Conservation (phyloP, 306 rosid species). For the Leucaena leucocephala region DNA sequence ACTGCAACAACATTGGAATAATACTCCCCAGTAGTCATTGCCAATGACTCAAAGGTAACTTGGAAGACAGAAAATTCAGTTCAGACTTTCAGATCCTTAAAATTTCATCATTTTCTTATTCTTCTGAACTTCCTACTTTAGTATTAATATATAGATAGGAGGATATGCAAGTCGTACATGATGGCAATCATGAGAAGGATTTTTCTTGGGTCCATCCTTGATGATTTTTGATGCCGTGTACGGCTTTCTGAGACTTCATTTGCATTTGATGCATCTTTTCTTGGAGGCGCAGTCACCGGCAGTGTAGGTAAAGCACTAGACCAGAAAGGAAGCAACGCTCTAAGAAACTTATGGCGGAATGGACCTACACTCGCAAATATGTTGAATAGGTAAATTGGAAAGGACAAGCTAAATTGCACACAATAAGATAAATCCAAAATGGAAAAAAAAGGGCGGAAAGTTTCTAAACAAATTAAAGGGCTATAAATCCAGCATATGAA, state of each 20-base stretch:
- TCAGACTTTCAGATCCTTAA: not conserved
- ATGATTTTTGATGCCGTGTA: conserved; percentile 74
- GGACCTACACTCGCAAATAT: conserved; percentile 68
- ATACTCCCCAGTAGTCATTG: not conserved
- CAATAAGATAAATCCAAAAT: conserved; percentile 10
- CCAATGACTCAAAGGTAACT: conserved; percentile 4
- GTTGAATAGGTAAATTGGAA: conserved; percentile 29
- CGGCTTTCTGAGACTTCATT: conserved; percentile 81
- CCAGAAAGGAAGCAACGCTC: conserved; percentile 98
- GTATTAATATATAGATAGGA: conserved; percentile 29
- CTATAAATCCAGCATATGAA: not conserved
- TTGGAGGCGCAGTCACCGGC: conserved; percentile 86
- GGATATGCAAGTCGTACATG: conserved; percentile 58
- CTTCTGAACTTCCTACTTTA: conserved; percentile 24
- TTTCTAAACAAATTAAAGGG: not conserved
- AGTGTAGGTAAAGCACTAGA: conserved; percentile 87
- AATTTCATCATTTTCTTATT: conserved; percentile 17
- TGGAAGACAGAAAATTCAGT: not conserved
- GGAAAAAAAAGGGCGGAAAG: not conserved
- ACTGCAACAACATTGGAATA: conserved; percentile 4
- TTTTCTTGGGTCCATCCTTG: conserved; percentile 97
- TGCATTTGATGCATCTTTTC: conserved; percentile 68
- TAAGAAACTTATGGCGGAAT: conserved; percentile 81
- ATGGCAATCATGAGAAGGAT: conserved; percentile 91
- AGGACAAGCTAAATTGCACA: conserved; percentile 24